Base-by-base conservation (phyloP, 2,329 filamentous ascomycete genomes). In the Beauveria caledonica region DNA sequence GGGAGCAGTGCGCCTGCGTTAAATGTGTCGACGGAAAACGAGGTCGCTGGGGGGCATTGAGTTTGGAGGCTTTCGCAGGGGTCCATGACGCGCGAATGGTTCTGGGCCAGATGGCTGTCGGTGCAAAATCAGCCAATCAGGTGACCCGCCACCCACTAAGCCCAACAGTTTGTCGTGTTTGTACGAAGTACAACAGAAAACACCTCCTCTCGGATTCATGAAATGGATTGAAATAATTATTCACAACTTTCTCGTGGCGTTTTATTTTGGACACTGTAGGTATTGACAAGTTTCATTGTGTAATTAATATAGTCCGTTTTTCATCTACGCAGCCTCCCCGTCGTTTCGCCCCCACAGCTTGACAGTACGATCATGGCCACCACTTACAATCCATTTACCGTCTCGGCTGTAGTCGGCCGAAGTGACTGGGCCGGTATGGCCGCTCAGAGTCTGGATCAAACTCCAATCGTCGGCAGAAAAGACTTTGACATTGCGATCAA, bases 391-490 rank as follows among this genome's bases (percentile, higher is more conserved):
- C 90, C 92, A 99, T 70, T 81, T 88, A 9, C 87, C 89, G 73
- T 97, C 90, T 64, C 81, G 80, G 69, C 89, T 95, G 58, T 96
- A 85, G 76, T 99, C 94, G 13, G 91, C 88, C 66, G 91, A 95
- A 57, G 95, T 84, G 11, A 99, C 92, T 45, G 95, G 94, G 2
- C 91, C 92, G 1, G 92, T 91, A 73, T 99, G 94, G 0, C 92
- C 94, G 67, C 87, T 90, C 62, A 99, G 77, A 17, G 87, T 90
- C 74, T 96, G 95, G 63, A 92, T 86, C 62, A 96, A 76, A 1
- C 89, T 87, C 92, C 94, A 99, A 75, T 99, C 93, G 71, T 99
- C 94, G 2, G 92, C 92, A 7, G 92, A 96, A 75, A 95, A 97
- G 66, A 99, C 83, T 71, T 97, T 96, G 74, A 99, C 88, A 67